These are phyloP conservation scores for Pestalotiopsis sp. DNA, from an alignment of 2,329 filamentous ascomycete species.

Conservation along the genomic window DNA sequence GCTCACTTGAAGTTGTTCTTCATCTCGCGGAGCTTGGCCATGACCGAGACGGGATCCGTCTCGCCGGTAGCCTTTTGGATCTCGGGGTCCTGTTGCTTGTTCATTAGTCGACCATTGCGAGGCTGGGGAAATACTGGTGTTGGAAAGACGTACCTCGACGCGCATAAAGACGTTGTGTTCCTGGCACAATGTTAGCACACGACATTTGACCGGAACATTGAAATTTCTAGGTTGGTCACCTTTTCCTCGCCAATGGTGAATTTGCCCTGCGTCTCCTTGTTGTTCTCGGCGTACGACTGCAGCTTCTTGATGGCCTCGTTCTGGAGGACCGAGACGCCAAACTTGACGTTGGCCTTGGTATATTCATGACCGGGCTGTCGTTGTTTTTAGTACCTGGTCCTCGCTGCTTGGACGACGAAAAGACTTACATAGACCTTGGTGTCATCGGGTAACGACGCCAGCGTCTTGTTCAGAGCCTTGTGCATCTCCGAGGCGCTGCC, in stretches of 20 bases:
- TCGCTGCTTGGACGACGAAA: not conserved
- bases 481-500: conserved; percentile 90
- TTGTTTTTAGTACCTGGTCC: not conserved
- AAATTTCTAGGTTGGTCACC: conserved; percentile 47
- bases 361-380: conserved; percentile 90
- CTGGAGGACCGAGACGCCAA: conserved; percentile 75
- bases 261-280: conserved; percentile 88
- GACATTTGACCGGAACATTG: no score
- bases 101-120: conserved; percentile 13
- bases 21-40: conserved; percentile 84
- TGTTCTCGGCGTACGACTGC: conserved; percentile 73
- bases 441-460: conserved; percentile 81
- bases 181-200: conserved; percentile 40
- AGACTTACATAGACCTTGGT: conserved; percentile 82
- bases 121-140: not conserved
- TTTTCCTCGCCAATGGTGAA: conserved; percentile 98
- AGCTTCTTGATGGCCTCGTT: conserved; percentile 77
- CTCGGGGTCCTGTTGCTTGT: conserved; percentile 64
- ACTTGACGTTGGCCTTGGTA: conserved; percentile 95
- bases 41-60: conserved; percentile 79
- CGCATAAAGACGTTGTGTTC: conserved; percentile 97
- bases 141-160: conserved; percentile 62
- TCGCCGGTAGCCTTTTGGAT: conserved; percentile 84
- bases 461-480: conserved; percentile 82
- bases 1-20: conserved; percentile 77